Base-by-base conservation (phyloP, 768 basidiomycete species). In the Kwoniella sp. region DNA sequence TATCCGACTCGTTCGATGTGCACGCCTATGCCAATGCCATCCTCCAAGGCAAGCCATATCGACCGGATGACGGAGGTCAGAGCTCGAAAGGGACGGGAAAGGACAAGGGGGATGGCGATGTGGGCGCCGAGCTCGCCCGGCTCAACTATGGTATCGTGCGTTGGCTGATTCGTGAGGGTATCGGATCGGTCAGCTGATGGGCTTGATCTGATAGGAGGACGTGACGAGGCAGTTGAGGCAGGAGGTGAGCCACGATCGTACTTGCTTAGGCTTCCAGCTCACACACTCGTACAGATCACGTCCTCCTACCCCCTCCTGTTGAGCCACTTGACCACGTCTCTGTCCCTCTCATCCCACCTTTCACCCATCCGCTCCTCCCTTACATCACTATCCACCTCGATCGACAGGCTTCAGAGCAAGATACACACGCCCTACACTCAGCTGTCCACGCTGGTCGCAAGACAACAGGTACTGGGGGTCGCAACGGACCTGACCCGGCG, bases 21-120 rank as follows among this genome's bases (percentile, higher is more conserved):
- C 86, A 88, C 66, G 86, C 87, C 34, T 95, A 92, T 70, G 92
- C 92, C 2, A 91, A 91, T 72, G 84, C 88, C 14, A 81, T 93
- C 47, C 80, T 96, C 20, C 85, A 90, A 4, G 87, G 88, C 22
- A 85, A 90, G 60, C 70, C 83, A 0, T 89, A 92, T 69, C 81
- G 83, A 11, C 73, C 79, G 44, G 76, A 73, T 51, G 77, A 80
- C 22, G 82, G 84, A 43, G 80, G 80, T 5, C 79, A 82, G 19
- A 29, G 25, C 41, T 37, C 40, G 11, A 52, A 42, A 14, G 44
- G 20, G 27, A 25, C 25, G 14, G 26, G 36, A 17, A 46, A 59
- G 40, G 56, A 50, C 11, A 28, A 33, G 8, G 59, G 40, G 5
- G 48, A 41, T 22, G 55, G 46, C n/a, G 93, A 96, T 61, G 85